Evolutionary conservation across 768 basidiomycete genomes (phyloP).

Genomic region (Macrocybe gigantea): DNA sequence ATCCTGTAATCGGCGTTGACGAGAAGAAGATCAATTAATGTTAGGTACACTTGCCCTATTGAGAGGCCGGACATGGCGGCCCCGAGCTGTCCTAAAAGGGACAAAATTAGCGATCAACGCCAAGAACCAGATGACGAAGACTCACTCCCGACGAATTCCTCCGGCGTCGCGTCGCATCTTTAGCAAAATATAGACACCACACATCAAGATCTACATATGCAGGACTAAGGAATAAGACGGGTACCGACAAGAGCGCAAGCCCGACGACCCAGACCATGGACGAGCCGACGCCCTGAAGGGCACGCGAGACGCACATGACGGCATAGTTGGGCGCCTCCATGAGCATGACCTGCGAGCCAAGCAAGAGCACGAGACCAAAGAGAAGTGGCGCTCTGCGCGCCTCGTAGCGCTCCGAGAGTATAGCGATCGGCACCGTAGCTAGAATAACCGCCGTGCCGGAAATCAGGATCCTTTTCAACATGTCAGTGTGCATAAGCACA

Average conservation of each 20-base stretch:
- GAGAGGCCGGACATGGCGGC: constrained; percentile 54
- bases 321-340: constrained; percentile 56
- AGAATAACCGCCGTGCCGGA: neutral
- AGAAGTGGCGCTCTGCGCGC: constrained; percentile 44
- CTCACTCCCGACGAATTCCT: constrained; percentile 43
- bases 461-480: neutral
- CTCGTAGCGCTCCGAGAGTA: constrained; percentile 45
- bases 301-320: constrained; percentile 52
- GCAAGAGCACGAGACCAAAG: constrained; percentile 40
- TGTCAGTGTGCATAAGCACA: constrained; percentile 11
- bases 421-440: constrained; percentile 56
- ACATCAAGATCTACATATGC: neutral
- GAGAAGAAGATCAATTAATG: constrained; percentile 2
- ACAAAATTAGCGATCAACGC: neutral
- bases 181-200: neutral
- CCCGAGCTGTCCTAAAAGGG: constrained; percentile 46
- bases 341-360: constrained; percentile 52
- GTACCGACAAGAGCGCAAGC: constrained; percentile 47
- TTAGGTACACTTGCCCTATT: constrained; percentile 32
- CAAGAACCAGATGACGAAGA: constrained; percentile 1
- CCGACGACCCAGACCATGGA: constrained; percentile 62
- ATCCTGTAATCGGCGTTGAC: constrained; percentile 23
- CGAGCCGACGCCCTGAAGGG: constrained; percentile 55
- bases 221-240: neutral
- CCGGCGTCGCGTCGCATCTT: constrained; percentile 54